These are phyloP conservation scores for Trichoderma cornu-damae DNA, from an alignment of 2,329 filamentous ascomycete species.

Conservation along the genomic window DNA sequence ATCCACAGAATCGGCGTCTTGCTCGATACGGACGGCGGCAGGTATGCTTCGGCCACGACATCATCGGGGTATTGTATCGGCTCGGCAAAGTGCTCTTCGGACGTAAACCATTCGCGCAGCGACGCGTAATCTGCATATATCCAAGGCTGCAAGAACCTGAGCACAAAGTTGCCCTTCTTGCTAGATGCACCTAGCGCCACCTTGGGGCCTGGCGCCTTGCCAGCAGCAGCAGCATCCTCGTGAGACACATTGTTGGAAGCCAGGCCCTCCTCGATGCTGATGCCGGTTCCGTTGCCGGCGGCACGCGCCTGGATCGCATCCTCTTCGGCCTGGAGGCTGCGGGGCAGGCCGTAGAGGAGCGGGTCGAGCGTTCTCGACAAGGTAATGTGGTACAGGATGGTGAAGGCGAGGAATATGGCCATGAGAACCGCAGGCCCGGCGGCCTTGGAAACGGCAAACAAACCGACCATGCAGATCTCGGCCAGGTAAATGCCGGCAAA, in stretches of 20 bases:
- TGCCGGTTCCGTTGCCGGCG: constrained; percentile 24
- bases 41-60: constrained; percentile 63
- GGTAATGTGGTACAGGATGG: constrained; percentile 69
- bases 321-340: constrained; percentile 47
- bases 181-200: constrained; percentile 24
- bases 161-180: constrained; percentile 50
- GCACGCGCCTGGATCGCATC: constrained; percentile 33
- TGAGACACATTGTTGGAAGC: constrained; percentile 10
- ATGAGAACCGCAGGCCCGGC: constrained; percentile 70
- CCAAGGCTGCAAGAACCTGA: constrained; percentile 69
- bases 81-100: constrained; percentile 1
- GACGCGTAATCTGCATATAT: constrained; percentile 65
- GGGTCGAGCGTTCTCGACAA: constrained; percentile 65
- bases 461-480: constrained; percentile 72
- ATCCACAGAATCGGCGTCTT: constrained; percentile 67
- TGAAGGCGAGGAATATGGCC: constrained; percentile 69
- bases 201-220: constrained; percentile 23
- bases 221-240: constrained; percentile 10
- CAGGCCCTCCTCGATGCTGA: constrained; percentile 27
- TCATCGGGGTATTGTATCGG: constrained; percentile 52
- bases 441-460: constrained; percentile 66
- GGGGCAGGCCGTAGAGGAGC: constrained; percentile 66
- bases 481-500: constrained; percentile 76
- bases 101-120: constrained; percentile 48
- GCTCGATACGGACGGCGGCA: constrained; percentile 61